Percentiles rank a stretch among this genome's conserved stretches.
phyloP scores from a whole-genome alignment of 352 stramenopile species.

The Halophytophthora polymorphica region DNA sequence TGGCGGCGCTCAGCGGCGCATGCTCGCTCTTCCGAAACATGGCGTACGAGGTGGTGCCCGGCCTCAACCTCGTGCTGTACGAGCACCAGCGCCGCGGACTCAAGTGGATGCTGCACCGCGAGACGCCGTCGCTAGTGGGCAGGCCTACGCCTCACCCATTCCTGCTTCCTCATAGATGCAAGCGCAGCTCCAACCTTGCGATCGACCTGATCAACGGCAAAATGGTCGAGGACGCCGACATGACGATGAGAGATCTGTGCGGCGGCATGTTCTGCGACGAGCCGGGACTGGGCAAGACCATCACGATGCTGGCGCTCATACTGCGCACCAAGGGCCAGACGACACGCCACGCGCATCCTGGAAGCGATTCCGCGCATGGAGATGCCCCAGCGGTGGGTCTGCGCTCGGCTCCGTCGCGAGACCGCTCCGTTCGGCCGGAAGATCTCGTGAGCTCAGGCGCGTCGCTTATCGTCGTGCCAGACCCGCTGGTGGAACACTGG shows the following conservation, averaged over 20 bases:
- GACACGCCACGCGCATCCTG: too few species aligned
- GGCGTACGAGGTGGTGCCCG: slow-evolving; percentile 79
- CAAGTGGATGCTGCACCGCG: slow-evolving; percentile 79
- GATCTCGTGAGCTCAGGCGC: slow-evolving; percentile 45
- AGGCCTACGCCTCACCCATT: slow-evolving; percentile 47
- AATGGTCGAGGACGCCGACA: slow-evolving; percentile 22
- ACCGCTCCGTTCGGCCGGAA: slow-evolving; percentile 38
- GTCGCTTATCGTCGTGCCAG: slow-evolving; percentile 69
- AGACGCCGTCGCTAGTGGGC: slow-evolving; percentile 38
- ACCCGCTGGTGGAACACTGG: slow-evolving; percentile 78
- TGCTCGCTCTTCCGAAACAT: slow-evolving; percentile 79
- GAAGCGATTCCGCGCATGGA: too few species aligned
- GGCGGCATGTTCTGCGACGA: slow-evolving; percentile 84
- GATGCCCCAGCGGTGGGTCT: too few species aligned
- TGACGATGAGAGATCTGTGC: slow-evolving; percentile 39
- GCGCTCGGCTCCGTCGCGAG: slow-evolving; percentile 36
- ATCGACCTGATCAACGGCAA: slow-evolving; percentile 61
- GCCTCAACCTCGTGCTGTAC: slow-evolving; percentile 69
- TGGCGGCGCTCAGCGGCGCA: slow-evolving; percentile 55
- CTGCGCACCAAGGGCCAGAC: slow-evolving; percentile 70
- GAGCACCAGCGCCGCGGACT: slow-evolving; percentile 70
- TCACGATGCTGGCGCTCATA: slow-evolving; percentile 82
- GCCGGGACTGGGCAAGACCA: slow-evolving; percentile 81
- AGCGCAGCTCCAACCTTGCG: slow-evolving; percentile 8
- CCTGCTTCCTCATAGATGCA: slow-evolving; percentile 17